Base-by-base conservation (phyloP, 1,284 basidiomycete species). In the Cryptococcus neoformans region DNA sequence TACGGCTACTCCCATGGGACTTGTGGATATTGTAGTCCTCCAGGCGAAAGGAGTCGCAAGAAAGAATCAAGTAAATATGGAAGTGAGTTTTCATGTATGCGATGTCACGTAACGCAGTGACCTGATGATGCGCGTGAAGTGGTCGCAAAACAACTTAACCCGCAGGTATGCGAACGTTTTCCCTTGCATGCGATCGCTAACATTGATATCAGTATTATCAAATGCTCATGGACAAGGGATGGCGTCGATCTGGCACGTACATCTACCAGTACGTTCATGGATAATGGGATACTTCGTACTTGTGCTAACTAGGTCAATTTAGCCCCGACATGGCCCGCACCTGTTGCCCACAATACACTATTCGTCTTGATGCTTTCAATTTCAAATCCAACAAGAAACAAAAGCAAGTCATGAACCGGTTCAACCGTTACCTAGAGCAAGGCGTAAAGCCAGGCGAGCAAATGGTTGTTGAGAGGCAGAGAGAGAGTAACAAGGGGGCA, bases 271-370 rank as follows among this genome's bases (percentile, higher is more conserved):
- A 44, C 49, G 69, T 57, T n/a, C 34, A 47, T 34, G 9, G 6
- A 14, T 28, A 9, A 3, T 16, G 16, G 21, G 40, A n/a, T 28
- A 4, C n/a, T 28, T 6, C 4, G 3, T 48, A 37, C 36, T 51
- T 35, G 2, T 14, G 12, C 44, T 28, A 10, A 21, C 35, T 35
- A 11, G 8, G 14, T 7, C 9, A 5, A 68, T 90, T 89, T 74
- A 91, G 90, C 64, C 92, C 92, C 2, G 85, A 94, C 73, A 81
- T 93, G 77, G 83, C 80, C 61, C 76, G 79, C 7, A 89, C 91
- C 4, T 97, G 94, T 72, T 97, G 94, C 72, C 90, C 92, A 0
- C 90, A 92, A 62, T 95, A 94, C 71, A 91, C 92, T 0, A 96
- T 96, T 74, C 88, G 84, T 84, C 81, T 95, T n/a, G 87, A 91